phyloP scores from a whole-genome alignment of 2,329 filamentous ascomycete genomes.

The Fusarium subtropicale region DNA sequence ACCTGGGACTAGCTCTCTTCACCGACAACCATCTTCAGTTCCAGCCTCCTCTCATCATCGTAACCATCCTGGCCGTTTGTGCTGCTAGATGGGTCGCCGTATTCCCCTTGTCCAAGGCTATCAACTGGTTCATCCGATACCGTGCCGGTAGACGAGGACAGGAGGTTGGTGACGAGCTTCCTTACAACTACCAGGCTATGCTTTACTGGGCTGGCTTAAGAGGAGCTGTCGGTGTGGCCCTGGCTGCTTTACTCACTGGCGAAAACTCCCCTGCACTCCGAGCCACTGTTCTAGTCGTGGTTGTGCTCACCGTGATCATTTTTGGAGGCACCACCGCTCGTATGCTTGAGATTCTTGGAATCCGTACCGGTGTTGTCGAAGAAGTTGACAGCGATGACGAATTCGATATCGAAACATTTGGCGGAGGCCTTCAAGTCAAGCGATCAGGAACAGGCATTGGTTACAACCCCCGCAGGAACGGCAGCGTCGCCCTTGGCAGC shows the following conservation, averaged over 20 bases:
- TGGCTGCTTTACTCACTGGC: conserved; percentile 88
- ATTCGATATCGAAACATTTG: conserved; percentile 90
- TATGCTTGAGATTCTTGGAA: conserved; percentile 98
- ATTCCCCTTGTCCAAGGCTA: conserved; percentile 87
- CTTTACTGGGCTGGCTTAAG: conserved; percentile 98
- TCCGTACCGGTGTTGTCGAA: conserved; percentile 94
- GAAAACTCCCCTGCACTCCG: conserved; percentile 84
- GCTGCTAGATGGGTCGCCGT: conserved; percentile 93
- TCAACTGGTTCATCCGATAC: conserved; percentile 94
- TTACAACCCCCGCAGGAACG: conserved; percentile 76
- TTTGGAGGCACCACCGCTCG: conserved; percentile 97
- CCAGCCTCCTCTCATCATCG: conserved; percentile 93
- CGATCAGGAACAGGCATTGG: conserved; percentile 81
- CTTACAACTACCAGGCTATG: conserved; percentile 98
- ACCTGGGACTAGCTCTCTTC: conserved; percentile 93
- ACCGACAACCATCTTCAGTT: conserved; percentile 89
- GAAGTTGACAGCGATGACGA: conserved; percentile 98
- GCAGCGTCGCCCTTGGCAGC: conserved; percentile 68
- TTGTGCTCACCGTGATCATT: conserved; percentile 97
- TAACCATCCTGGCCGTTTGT: conserved; percentile 92
- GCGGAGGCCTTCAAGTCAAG: conserved; percentile 81
- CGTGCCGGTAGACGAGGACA: conserved; percentile 78
- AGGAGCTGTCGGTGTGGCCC: conserved; percentile 93
- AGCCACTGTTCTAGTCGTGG: conserved; percentile 96
- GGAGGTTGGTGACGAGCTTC: conserved; percentile 86